These are phyloP conservation scores for Cichorium intybus DNA, from an alignment of 140 eudicot genomes.

Conservation along the genomic window DNA sequence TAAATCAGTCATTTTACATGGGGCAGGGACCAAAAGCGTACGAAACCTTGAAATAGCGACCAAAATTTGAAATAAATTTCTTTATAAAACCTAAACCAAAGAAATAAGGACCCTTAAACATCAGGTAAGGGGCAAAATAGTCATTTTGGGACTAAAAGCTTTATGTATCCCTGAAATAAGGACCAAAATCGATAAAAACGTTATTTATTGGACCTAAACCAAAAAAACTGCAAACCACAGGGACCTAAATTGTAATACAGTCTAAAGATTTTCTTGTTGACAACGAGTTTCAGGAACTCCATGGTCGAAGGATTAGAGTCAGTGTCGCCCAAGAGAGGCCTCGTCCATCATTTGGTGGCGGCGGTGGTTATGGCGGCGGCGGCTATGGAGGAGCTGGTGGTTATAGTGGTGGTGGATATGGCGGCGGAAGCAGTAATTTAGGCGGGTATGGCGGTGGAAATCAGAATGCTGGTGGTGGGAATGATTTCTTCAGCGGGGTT, in stretches of 20 bases:
- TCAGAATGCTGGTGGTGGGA: conserved; percentile 12
- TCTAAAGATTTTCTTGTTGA: conserved; percentile 1
- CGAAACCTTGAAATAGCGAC: no score
- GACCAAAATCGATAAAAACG: no score
- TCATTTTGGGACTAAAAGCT: no score
- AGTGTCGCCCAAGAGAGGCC: conserved; percentile 72
- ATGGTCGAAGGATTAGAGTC: conserved; percentile 74
- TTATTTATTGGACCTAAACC: background rate
- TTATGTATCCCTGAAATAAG: no score
- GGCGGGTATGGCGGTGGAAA: conserved; percentile 33
- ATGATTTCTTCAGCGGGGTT: conserved; percentile 17
- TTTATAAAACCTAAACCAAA: no score
- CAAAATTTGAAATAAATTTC: no score
- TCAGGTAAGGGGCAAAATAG: no score
- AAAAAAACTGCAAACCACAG: background rate
- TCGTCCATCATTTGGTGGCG: conserved; percentile 43
- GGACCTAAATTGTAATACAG: background rate
- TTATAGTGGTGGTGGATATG: conserved; percentile 22
- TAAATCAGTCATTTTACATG: no score
- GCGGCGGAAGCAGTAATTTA: conserved; percentile 13
- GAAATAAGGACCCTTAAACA: no score
- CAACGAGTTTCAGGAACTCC: conserved; percentile 54
- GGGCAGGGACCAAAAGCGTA: no score
- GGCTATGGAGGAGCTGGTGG: conserved; percentile 30
- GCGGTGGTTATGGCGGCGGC: conserved; percentile 27